Evolutionary conservation across 208 protist genomes (phyloP), one percentile per base, ranked within the genome.

Genomic region (Crithidia acanthocephali): DNA sequence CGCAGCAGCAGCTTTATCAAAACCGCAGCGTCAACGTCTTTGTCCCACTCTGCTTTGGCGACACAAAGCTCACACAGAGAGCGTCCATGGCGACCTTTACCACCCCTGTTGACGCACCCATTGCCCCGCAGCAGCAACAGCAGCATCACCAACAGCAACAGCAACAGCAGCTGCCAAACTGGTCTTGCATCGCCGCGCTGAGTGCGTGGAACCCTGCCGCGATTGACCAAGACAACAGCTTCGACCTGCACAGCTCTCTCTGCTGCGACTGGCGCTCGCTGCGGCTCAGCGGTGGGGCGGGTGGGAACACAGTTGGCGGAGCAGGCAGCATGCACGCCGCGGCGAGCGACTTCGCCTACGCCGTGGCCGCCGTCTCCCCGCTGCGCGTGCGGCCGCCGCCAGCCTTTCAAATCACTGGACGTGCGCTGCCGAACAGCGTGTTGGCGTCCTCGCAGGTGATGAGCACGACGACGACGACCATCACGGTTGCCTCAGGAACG

Each of bases 181-280:
- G 48, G 57, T 59, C 64, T 2, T 20, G 13, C 23, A n/a, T 56
- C 10, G n/a, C 30, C 50, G 30, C 23, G 11, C 42, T 67, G 13
- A 44, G 50, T 23, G 52, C 28, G 27, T 72, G 56, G 64, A 68
- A 32, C 35, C 50, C 64, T 1, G 22, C 30, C 8, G 37, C 20
- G 7, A 15, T 56, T 11, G 65, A 61, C 32, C 7, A n/a, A 0
- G 51, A 68, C 30, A 63, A 28, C 65, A 57, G 57, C 30, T 57
- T 61, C 28, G 52, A 72, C 16, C 65, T 72, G 40, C 58, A 78
- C 42, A 68, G 59, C 51, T 67, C 42, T 13, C 25, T 44, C 11
- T 28, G 52, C 23, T 37, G 47, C n/a, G 72, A 78, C 4, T 32
- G 35, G 20, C 56, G 72, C 5, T 62, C 65, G 6, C 16, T 63